These are phyloP conservation scores for Phytophthora pseudosyringae DNA, from an alignment of 352 stramenopile genomes.

Conservation along the genomic window DNA sequence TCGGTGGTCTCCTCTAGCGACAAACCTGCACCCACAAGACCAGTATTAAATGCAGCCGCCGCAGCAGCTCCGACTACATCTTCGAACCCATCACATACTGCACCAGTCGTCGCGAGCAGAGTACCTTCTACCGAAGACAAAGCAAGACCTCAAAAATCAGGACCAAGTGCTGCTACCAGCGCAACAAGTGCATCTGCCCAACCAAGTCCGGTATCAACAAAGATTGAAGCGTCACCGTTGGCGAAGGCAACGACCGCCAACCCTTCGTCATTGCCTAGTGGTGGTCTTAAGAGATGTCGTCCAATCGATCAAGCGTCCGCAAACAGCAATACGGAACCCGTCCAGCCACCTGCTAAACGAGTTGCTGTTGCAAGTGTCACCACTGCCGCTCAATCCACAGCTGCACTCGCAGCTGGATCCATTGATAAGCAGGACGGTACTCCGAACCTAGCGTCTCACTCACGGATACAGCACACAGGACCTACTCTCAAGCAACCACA, in stretches of 20 bases:
- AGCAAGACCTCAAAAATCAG: background rate
- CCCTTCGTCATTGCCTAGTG: background rate
- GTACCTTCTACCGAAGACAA: background rate
- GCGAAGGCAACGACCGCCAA: background rate
- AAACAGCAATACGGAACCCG: background rate
- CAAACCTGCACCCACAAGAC: background rate
- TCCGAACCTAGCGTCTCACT: background rate
- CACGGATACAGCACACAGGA: background rate
- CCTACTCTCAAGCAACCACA: background rate
- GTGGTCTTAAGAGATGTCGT: conserved; percentile 20
- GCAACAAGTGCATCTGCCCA: background rate
- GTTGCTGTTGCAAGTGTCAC: conserved; percentile 1
- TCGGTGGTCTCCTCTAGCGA: background rate
- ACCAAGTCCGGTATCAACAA: background rate
- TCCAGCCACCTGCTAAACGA: conserved; percentile 14
- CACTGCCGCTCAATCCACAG: background rate
- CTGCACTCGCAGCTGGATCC: background rate
- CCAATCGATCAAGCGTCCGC: background rate
- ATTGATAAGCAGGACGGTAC: background rate
- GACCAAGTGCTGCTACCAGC: background rate
- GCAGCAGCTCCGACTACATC: background rate
- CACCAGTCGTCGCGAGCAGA: background rate
- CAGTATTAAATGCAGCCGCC: background rate
- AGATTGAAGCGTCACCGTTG: background rate
- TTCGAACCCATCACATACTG: background rate